phyloP scores from a whole-genome alignment of 768 basidiomycete species.

The Cystobasidium onofrii region DNA sequence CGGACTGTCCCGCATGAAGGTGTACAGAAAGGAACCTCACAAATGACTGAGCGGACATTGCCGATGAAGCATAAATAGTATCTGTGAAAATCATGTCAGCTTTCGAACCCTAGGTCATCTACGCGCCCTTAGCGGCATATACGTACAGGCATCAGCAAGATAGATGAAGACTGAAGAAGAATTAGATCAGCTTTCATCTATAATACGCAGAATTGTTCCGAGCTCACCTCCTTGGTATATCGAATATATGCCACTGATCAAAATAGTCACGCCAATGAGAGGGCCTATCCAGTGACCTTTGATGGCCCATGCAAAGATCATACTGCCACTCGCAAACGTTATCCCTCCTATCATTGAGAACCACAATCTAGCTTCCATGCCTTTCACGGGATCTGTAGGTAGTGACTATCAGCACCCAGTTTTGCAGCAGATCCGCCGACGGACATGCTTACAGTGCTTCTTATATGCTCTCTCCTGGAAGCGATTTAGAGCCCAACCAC shows the following conservation, averaged over 20 bases:
- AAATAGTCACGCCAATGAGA: constrained; percentile 16
- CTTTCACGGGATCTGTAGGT: constrained; percentile 5
- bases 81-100: neutral
- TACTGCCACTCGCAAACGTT: constrained; percentile 13
- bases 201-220: neutral
- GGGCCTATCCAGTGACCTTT: constrained; percentile 30
- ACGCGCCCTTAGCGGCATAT: too few species aligned
- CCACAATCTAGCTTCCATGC: constrained; percentile 24
- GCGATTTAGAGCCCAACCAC: constrained; percentile 8
- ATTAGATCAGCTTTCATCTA: neutral
- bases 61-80: constrained; percentile 21
- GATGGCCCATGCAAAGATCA: constrained; percentile 32
- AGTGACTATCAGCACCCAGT: neutral
- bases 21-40: neutral
- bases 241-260: constrained; percentile 30
- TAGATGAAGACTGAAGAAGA: constrained; percentile 20
- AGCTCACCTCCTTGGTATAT: constrained; percentile 27
- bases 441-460: neutral
- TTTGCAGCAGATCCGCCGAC: neutral
- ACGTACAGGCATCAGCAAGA: constrained; percentile 29
- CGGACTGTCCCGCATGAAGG: neutral
- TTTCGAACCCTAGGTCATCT: neutral
- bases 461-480: constrained; percentile 21
- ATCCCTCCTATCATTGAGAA: constrained; percentile 29
- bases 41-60: constrained; percentile 27